Evolutionary conservation across 2,329 filamentous ascomycete genomes (phyloP).

Genomic region (Pyrenochaeta sp.): DNA sequence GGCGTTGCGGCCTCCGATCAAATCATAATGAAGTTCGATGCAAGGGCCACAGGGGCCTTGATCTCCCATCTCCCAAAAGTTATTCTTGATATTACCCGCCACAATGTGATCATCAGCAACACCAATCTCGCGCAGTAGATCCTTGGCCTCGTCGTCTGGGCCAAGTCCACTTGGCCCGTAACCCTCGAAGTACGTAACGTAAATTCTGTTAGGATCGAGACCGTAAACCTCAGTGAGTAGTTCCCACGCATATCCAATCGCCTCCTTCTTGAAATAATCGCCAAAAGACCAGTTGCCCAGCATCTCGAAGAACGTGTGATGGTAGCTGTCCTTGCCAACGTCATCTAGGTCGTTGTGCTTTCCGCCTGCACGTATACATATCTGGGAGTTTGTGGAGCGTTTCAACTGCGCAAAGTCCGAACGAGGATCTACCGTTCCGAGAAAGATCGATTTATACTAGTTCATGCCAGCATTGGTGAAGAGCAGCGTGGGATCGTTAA

Average conservation of each 20-base stretch:
- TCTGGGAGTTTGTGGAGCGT: slow-evolving; percentile 93
- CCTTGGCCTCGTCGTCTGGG: slow-evolving; percentile 89
- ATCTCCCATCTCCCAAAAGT: slow-evolving; percentile 99
- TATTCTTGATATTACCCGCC: slow-evolving; percentile 97
- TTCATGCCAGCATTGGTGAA: slow-evolving; percentile 99
- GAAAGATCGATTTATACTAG: slow-evolving; percentile 98
- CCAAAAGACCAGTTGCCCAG: slow-evolving; percentile 99
- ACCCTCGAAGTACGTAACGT: slow-evolving; percentile 98
- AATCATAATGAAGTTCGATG: slow-evolving; percentile 96
- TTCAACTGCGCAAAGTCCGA: slow-evolving; percentile 89
- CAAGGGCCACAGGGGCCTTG: slow-evolving; percentile 97
- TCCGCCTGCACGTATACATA: slow-evolving; percentile 96
- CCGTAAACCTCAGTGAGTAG: slow-evolving; percentile 91
- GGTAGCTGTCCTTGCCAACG: slow-evolving; percentile 99
- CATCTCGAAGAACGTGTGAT: slow-evolving; percentile 99
- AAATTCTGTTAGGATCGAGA: slow-evolving; percentile 81
- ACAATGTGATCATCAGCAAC: slow-evolving; percentile 93
- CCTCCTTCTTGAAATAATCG: slow-evolving; percentile 98
- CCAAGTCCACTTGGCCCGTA: slow-evolving; percentile 74
- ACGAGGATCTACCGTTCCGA: slow-evolving; percentile 88
- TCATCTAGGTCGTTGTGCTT: slow-evolving; percentile 99
- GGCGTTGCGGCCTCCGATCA: slow-evolving; percentile 76
- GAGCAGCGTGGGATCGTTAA: slow-evolving; percentile 94
- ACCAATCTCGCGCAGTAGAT: slow-evolving; percentile 84
- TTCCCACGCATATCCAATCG: slow-evolving; percentile 90